Base-by-base conservation (phyloP, 2,329 filamentous ascomycete species). In the Phaeosphaeriaceae sp. region DNA sequence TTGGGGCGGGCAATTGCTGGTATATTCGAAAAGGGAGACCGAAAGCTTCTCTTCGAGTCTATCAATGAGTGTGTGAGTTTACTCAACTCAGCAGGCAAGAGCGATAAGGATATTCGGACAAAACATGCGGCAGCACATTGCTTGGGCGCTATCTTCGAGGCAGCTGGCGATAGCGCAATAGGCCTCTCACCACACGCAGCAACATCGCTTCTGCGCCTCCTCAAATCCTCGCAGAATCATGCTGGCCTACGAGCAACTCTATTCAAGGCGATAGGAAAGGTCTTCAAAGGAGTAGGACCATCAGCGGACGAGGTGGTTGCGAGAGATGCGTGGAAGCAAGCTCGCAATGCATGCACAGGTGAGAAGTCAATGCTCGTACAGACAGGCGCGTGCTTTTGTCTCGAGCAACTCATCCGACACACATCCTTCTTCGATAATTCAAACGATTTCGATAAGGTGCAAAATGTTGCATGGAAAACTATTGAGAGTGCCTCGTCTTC, bases 291-390 rank as follows among this genome's bases (percentile, higher is more conserved):
- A 72, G 84, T 97, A 21, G 83, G 84, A 46, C 80, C 81, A 4
- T 91, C 90, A 52, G 81, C 93, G 63, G 94, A 99, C 62, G 94
- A 99, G 73, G 80, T 78, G 46, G 81, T 92, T 30, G 89, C 89
- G n/a, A 86, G 92, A 66, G 92, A 97, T 70, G 84, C 95, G 13
- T 97, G 92, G 91, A 99, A 97, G 74, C 89, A 93, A 70, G 88
- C 87, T 20, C 86, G 94, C 55, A 90, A 82, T 72, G 83, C 88
- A 60, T 88, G 88, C 21, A 81, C 86, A 0, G 81, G 81, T 51
- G 95, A 99, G 73, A 97, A 94, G 74, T 89, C 91, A 3, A 81
- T 86, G 2, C 81, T 96, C 28, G 92, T 93, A 6, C 85, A 96
- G 69, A 83, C 88, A 13, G 84, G 86, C 48, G 89, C 90, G 7